These are phyloP conservation scores for Coemansia javaensis DNA, from an alignment of 192 early-diverging fungal species.

Conservation along the genomic window DNA sequence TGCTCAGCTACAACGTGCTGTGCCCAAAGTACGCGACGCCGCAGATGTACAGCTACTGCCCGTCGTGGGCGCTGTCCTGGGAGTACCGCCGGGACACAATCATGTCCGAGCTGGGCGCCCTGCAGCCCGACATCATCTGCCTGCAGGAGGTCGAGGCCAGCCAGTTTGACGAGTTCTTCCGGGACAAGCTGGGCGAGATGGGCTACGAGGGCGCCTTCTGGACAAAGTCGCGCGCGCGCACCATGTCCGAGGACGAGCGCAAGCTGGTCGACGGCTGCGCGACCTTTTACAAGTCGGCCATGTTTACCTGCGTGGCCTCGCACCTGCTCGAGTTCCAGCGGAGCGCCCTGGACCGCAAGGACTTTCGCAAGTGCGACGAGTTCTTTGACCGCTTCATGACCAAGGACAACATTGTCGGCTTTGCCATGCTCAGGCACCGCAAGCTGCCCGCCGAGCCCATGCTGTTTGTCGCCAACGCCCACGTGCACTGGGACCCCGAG, in stretches of 20 bases:
- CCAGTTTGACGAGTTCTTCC: constrained; percentile 87
- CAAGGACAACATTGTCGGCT: constrained; percentile 90
- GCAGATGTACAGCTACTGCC: constrained; percentile 86
- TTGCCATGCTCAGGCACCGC: constrained; percentile 79
- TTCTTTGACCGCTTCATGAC: constrained; percentile 97
- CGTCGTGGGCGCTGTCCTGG: constrained; percentile 91
- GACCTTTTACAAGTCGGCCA: constrained; percentile 82
- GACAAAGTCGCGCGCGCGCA: constrained; percentile 91
- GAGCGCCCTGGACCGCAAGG: constrained; percentile 76
- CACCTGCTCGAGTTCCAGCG: constrained; percentile 94
- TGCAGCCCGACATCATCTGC: constrained; percentile 88
- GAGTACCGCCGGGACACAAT: constrained; percentile 89
- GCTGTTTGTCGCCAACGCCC: constrained; percentile 80
- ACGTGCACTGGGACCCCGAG: constrained; percentile 91
- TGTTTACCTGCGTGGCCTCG: constrained; percentile 78
- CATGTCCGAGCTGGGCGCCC: constrained; percentile 76
- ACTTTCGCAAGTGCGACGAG: constrained; percentile 87
- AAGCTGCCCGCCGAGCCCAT: constrained; percentile 57
- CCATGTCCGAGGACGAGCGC: constrained; percentile 88
- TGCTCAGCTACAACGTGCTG: constrained; percentile 91
- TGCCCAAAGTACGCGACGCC: constrained; percentile 85
- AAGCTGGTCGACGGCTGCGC: constrained; percentile 92
- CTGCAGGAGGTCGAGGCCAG: constrained; percentile 89
- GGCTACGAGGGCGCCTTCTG: constrained; percentile 91
- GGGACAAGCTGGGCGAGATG: constrained; percentile 56